These are phyloP conservation scores for Trichoderma simmonsii DNA, from an alignment of 2,329 filamentous ascomycete genomes.

Conservation along the genomic window DNA sequence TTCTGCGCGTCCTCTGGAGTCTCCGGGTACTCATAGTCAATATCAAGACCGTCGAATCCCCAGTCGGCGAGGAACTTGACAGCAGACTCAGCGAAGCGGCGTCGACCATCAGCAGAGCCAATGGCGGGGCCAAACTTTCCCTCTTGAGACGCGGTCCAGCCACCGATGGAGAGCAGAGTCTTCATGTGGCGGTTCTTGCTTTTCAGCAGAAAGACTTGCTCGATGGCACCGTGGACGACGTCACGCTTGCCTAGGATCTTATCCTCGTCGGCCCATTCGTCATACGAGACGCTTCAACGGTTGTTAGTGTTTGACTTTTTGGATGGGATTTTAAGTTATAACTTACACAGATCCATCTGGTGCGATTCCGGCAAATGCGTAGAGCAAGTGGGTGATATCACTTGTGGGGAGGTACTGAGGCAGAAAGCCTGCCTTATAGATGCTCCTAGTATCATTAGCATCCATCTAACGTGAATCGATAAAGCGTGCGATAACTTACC, in stretches of 20 bases:
- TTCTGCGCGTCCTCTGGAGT: constrained; percentile 38
- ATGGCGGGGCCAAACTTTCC: constrained; percentile 63
- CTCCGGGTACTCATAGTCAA: constrained; percentile 56
- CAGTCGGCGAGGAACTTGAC: constrained; percentile 68
- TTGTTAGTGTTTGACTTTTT: neutral
- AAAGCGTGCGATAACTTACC: constrained; percentile 45
- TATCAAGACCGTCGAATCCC: constrained; percentile 56
- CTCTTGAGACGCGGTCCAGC: constrained; percentile 66
- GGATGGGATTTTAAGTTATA: neutral
- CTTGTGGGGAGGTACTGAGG: constrained; percentile 66
- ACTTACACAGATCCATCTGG: constrained; percentile 47
- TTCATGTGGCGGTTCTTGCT: constrained; percentile 74
- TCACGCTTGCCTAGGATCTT: constrained; percentile 49
- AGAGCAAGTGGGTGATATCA: constrained; percentile 72
- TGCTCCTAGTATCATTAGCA: constrained; percentile 40
- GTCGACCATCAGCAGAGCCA: constrained; percentile 58
- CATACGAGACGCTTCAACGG: constrained; percentile 11
- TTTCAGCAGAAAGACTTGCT: constrained; percentile 74
- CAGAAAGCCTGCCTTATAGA: constrained; percentile 71
- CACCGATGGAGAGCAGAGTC: constrained; percentile 75
- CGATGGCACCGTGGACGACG: constrained; percentile 74
- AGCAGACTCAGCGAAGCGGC: constrained; percentile 64
- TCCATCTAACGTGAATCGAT: constrained; percentile 59
- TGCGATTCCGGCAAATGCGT: constrained; percentile 49
- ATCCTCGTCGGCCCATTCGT: constrained; percentile 49